Base-by-base conservation (phyloP, 805 yeast genomes). In the Saturnispora zaruensis region DNA sequence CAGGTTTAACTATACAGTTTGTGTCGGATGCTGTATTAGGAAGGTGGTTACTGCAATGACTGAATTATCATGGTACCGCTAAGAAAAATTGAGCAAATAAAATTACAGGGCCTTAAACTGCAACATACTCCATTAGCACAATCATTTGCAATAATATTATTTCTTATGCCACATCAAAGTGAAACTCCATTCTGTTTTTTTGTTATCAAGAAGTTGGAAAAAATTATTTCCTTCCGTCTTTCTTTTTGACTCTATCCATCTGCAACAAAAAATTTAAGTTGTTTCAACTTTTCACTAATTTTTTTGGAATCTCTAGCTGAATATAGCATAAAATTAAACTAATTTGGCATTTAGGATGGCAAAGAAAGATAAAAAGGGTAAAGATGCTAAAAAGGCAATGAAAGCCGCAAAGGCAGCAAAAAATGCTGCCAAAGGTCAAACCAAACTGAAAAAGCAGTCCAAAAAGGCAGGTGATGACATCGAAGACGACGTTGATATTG, bases 321-420 rank as follows among this genome's bases (percentile, higher is more conserved):
- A n/a, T n/a, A n/a, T n/a, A n/a, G n/a, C n/a, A n/a, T n/a, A n/a
- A n/a, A n/a, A n/a, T n/a, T 28, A 28, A 5, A 28, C 32, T 9
- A 28, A 11, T 37, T 18, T 18, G 11, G 14, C 16, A 24, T 23
- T 23, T 21, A 25, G 6, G 20, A 44, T 48, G 51, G 47, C 41
- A 20, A 51, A 14, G 7, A 90, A 90, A 97, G 97, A 91, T 14
- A 91, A 90, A 70, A 71, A 79, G 60, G 82, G 75, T 54, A 88
- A 87, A 69, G 87, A 88, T 66, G 82, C 87, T 57, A 89, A 88
- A 66, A 96, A 87, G 44, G 87, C 96, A 58, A 88, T 88, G 67
- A 89, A 88, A 75, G 95, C 93, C 21, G 79, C 96, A 44, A 72
- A 84, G 26, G 95, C 91, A 34, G 87, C 82, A 66, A 91, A 91